Conservation (phyloP, 768 basidiomycete species). For the Rubroboletus pulcherrimus region DNA sequence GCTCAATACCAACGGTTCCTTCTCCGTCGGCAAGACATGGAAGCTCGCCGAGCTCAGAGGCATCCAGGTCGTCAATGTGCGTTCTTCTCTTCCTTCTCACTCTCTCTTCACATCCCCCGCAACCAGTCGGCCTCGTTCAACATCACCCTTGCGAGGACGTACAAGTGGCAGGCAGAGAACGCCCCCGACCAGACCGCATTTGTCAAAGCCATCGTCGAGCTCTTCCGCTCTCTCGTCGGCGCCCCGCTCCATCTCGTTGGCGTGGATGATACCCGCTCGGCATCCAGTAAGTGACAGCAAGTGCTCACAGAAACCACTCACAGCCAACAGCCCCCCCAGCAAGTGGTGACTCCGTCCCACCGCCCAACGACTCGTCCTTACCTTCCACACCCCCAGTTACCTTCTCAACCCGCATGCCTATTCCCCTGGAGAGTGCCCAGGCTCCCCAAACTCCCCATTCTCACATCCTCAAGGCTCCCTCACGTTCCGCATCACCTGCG, state of each 20-base stretch:
- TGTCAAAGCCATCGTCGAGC: constrained; percentile 58
- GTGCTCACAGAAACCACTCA: neutral
- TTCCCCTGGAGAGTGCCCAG: constrained; percentile 21
- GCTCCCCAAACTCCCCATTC: constrained; percentile 21
- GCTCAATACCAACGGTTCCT: constrained; percentile 88
- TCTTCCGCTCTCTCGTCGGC: constrained; percentile 50
- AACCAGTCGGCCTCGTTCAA: constrained; percentile 63
- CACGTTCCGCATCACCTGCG: constrained; percentile 42
- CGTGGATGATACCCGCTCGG: constrained; percentile 34
- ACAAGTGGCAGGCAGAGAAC: constrained; percentile 85
- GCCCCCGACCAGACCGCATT: constrained; percentile 70
- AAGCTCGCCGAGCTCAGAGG: constrained; percentile 73
- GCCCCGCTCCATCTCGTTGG: constrained; percentile 58
- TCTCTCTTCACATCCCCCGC: constrained; percentile 11
- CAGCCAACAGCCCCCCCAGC: constrained; percentile 9
- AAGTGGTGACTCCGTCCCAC: constrained; percentile 13
- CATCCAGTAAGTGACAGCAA: constrained; percentile 30
- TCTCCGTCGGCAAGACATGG: constrained; percentile 99
- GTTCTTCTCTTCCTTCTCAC: constrained; percentile 24
- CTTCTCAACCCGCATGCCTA: constrained; percentile 5
- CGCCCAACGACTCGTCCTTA: neutral
- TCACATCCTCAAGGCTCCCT: constrained; percentile 25
- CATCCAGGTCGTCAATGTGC: constrained; percentile 72
- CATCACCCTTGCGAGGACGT: constrained; percentile 84
- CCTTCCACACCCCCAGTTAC: constrained; percentile 1